phyloP scores from a whole-genome alignment of 331 rosid genomes.

The Prunus yedoensis region DNA sequence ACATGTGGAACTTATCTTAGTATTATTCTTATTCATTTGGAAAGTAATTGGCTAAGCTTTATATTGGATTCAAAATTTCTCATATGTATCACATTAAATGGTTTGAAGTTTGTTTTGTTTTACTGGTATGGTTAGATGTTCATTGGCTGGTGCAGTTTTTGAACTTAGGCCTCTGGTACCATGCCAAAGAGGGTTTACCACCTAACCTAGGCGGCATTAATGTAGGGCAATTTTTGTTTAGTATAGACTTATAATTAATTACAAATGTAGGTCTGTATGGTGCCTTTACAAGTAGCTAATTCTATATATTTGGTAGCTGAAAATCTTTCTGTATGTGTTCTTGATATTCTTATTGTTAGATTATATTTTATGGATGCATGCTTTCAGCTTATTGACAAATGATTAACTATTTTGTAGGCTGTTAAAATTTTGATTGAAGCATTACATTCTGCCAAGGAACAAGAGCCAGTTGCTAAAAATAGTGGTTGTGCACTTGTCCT shows the following conservation, averaged over 20 bases:
- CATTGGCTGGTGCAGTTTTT: neutral
- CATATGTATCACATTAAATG: neutral
- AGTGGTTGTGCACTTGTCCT: slow-evolving; percentile 53
- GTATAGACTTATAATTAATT: no score
- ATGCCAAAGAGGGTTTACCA: slow-evolving; percentile 5
- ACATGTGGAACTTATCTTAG: neutral
- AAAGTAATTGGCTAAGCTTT: neutral
- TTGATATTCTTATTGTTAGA: slow-evolving; percentile 9
- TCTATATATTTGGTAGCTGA: neutral
- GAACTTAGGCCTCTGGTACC: neutral
- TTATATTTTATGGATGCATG: slow-evolving; percentile 5
- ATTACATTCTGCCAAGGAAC: slow-evolving; percentile 69
- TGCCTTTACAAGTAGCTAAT: neutral
- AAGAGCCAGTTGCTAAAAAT: slow-evolving; percentile 61
- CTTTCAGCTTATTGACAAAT: slow-evolving; percentile 20
- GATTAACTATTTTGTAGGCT: slow-evolving; percentile 54
- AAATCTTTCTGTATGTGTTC: slow-evolving; percentile 2
- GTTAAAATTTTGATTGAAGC: slow-evolving; percentile 77
- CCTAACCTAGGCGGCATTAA: neutral
- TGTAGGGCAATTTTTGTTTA: neutral
- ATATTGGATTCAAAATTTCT: neutral
- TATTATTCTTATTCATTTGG: neutral
- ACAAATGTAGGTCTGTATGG: neutral
- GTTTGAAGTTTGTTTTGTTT: neutral
- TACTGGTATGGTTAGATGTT: neutral